A percentile compares a stretch with the other conserved stretches of the same genome.
These are phyloP conservation scores for Penicillium sp. DNA, from an alignment of 2,329 filamentous ascomycete species.

Conservation along the genomic window DNA sequence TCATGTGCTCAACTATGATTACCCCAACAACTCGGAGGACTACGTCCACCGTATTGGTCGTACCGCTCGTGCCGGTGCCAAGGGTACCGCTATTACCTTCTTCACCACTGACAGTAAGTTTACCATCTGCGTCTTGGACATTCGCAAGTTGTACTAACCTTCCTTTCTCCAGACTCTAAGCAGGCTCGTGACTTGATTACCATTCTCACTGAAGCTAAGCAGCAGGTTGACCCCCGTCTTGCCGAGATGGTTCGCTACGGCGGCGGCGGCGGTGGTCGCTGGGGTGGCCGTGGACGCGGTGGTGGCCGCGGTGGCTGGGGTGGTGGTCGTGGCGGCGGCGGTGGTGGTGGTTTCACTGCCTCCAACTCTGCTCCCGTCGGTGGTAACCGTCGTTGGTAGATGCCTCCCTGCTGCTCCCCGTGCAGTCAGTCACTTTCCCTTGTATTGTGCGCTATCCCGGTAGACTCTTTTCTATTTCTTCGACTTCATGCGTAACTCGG, in stretches of 20 bases:
- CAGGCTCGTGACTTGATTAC: conserved; percentile 94
- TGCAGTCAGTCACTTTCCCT: conserved; percentile 25
- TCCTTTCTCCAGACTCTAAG: conserved; percentile 66
- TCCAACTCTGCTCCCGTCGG: conserved; percentile 61
- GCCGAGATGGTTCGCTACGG: conserved; percentile 94
- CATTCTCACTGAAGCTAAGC: conserved; percentile 93
- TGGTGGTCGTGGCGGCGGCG: conserved; percentile 50
- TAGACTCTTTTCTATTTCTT: conserved; percentile 30
- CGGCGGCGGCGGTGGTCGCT: conserved; percentile 71
- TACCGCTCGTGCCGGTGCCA: conserved; percentile 74
- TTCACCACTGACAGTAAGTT: conserved; percentile 98
- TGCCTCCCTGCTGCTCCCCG: conserved; percentile 18
- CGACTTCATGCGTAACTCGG: conserved; percentile 36
- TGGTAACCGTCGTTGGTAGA: conserved; percentile 58
- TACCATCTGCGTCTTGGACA: neutral
- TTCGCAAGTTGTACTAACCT: conserved; percentile 16
- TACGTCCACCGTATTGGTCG: conserved; percentile 69
- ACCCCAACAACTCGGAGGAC: conserved; percentile 85
- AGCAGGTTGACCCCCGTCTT: conserved; percentile 94
- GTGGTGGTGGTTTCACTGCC: conserved; percentile 53
- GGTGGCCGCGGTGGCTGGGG: conserved; percentile 64
- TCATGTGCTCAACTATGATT: conserved; percentile 99
- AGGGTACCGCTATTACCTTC: conserved; percentile 94
- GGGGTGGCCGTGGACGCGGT: conserved; percentile 61
- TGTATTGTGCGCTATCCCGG: conserved; percentile 29